Evolutionary conservation across 2,329 filamentous ascomycete species (phyloP).

Genomic region (Fusarium floridanum): DNA sequence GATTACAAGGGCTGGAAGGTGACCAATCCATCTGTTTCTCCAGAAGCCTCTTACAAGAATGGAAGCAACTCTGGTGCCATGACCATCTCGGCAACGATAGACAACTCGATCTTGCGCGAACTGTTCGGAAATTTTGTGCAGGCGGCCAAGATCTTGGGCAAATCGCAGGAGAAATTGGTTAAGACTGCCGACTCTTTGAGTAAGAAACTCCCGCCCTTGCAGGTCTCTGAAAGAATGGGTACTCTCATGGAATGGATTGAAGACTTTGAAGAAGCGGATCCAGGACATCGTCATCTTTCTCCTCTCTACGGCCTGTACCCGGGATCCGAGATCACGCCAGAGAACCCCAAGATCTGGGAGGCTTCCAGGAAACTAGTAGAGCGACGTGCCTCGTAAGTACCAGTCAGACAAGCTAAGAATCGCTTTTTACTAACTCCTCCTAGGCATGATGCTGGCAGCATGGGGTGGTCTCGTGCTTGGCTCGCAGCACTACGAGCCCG

Average conservation of each 20-base stretch:
- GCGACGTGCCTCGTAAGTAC: neutral
- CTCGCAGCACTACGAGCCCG: neutral
- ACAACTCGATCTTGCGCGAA: constrained; percentile 9
- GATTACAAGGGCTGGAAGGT: constrained; percentile 5
- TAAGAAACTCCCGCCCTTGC: neutral
- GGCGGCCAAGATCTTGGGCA: neutral
- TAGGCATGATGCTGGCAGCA: neutral
- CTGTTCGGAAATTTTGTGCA: constrained; percentile 9
- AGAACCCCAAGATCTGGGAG: neutral
- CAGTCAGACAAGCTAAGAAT: neutral
- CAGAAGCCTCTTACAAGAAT: constrained; percentile 9
- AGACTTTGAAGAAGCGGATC: constrained; percentile 5
- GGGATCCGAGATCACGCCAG: constrained; percentile 7
- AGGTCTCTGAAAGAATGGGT: neutral
- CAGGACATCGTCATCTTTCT: constrained; percentile 2
- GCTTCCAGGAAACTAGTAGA: neutral
- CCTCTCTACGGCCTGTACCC: constrained; percentile 10
- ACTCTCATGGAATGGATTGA: constrained; percentile 12
- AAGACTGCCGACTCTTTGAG: neutral
- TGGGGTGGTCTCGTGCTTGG: constrained; percentile 6
- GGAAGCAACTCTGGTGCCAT: neutral
- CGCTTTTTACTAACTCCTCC: neutral
- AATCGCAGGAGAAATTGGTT: neutral
- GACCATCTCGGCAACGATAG: constrained; percentile 1
- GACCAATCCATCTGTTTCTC: constrained; percentile 3